phyloP scores from a whole-genome alignment of 495 filamentous ascomycete species.

The Lichina pygmaea region DNA sequence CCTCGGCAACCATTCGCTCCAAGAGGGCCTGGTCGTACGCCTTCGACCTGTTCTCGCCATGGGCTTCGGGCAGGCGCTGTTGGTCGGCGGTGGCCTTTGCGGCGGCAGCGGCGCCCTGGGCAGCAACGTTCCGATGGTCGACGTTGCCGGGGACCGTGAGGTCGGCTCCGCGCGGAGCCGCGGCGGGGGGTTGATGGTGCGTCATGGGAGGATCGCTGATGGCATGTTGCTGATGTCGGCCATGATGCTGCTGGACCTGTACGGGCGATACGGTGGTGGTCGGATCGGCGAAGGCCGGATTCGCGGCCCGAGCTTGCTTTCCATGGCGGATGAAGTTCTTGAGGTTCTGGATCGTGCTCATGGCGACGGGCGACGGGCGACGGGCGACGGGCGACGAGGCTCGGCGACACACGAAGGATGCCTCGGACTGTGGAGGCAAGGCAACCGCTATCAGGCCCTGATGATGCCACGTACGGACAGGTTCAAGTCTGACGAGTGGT shows the following conservation, averaged over 20 bases:
- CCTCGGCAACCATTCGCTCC: conserved; percentile 69
- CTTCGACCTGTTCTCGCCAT: conserved; percentile 19
- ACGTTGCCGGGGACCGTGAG: conserved; percentile 27
- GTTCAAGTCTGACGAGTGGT: too few species aligned
- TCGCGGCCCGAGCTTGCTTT: conserved; percentile 65
- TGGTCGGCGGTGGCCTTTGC: conserved; percentile 24
- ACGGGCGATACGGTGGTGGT: conserved; percentile 41
- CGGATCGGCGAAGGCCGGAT: conserved; percentile 31
- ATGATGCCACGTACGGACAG: too few species aligned
- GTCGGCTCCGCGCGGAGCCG: conserved; percentile 8
- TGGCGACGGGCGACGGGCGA: conserved; percentile 6
- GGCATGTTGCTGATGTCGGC: conserved; percentile 28
- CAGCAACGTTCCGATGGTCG: conserved; percentile 33
- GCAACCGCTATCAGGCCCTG: too few species aligned
- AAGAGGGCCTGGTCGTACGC: conserved; percentile 37
- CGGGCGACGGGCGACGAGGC: too few species aligned
- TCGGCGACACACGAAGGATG: too few species aligned
- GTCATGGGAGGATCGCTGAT: conserved; percentile 21
- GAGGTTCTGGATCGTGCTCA: conserved; percentile 69
- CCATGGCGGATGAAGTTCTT: conserved; percentile 98
- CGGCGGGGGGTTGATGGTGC: conserved; percentile 16
- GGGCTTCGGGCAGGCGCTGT: conserved; percentile 13
- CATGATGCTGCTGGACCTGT: conserved; percentile 35
- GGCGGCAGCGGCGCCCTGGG: conserved; percentile 31
- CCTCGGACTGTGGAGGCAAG: too few species aligned